These are phyloP conservation scores for Selenicereus undatus DNA, from an alignment of 148 eudicot species.

Conservation along the genomic window DNA sequence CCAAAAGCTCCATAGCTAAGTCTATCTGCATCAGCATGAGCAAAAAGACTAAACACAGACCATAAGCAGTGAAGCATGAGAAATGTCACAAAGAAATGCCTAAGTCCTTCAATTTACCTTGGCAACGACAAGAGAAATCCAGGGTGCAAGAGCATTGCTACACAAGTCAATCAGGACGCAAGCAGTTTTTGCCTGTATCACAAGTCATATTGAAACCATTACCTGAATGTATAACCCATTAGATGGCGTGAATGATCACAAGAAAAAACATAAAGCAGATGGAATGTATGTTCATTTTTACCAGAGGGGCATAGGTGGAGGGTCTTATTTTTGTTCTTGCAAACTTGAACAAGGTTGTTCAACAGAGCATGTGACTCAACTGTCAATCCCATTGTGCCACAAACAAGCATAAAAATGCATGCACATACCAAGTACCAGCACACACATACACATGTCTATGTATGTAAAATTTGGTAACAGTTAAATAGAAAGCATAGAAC, in stretches of 20 bases:
- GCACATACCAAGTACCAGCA: background rate
- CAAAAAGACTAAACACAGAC: conserved; percentile 9
- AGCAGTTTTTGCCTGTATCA: conserved; percentile 68
- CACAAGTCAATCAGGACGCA: conserved; percentile 76
- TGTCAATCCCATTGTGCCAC: background rate
- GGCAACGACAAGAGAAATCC: conserved; percentile 72
- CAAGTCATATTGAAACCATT: conserved; percentile 18
- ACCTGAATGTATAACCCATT: conserved; percentile 6
- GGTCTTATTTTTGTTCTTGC: background rate
- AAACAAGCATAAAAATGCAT: background rate
- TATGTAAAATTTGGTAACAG: no score
- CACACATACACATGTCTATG: background rate
- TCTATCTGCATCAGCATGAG: conserved; percentile 49
- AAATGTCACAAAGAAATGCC: conserved; percentile 6
- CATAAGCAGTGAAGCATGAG: background rate
- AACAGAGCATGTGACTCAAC: background rate
- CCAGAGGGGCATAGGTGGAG: background rate
- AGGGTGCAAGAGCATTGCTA: conserved; percentile 61
- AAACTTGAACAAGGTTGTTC: background rate
- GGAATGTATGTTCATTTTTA: background rate
- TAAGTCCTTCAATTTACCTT: conserved; percentile 48
- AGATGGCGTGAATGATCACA: background rate
- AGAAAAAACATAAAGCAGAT: no score
- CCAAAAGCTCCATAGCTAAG: conserved; percentile 72
- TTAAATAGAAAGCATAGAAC: no score